Evolutionary conservation across 805 yeast genomes (phyloP), one percentile per base, ranked within the genome.

Genomic region (Candida parachauliodes): DNA sequence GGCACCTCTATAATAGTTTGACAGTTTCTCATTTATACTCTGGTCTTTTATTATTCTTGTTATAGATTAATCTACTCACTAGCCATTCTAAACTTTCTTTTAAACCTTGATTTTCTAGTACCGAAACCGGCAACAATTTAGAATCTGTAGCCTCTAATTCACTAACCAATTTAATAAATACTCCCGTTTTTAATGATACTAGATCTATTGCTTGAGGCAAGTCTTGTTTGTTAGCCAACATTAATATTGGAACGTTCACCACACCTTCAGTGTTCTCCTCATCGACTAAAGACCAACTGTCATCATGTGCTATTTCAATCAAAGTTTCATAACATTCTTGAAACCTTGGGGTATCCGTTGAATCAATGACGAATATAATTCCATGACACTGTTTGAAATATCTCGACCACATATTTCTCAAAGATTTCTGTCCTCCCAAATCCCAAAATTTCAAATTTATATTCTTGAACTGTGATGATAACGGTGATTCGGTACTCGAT

Each of bases 191-290:
- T 74, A 60, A 84, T 83, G 64, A 47, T 28, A 67, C 72, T 47
- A 68, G 55, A 41, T 68, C 73, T 18, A 65, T 69, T 22, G 72
- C 73, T 41, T 65, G 68, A 22, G 74, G 73, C 42, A 68, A 57
- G 49, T 93, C 98, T 64, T 89, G 96, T 57, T 93, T 93, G 59
- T 93, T 91, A 6, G 97, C 98, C 52, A 91, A 70, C 96, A 91
- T 91, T 40, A 91, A 68, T 8, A 91, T 79, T 1, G 98, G 98
- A 12, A 88, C 82, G 21, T 94, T 68, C 40, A 63, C 88, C 20
- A 48, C 44, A 16, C 40, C 44, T 3, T 38, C 32, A 9, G 27
- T 39, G 18, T 26, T 48, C 29, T 44, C 42, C 9, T 39, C 38
- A 21, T 39, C 36, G 24, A 72, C 37, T 11, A 39, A 23, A 12